Evolutionary conservation across 306 rosid species (phyloP), one percentile per base, ranked within the genome.

Genomic region (Hylodesmum podocarpum): DNA sequence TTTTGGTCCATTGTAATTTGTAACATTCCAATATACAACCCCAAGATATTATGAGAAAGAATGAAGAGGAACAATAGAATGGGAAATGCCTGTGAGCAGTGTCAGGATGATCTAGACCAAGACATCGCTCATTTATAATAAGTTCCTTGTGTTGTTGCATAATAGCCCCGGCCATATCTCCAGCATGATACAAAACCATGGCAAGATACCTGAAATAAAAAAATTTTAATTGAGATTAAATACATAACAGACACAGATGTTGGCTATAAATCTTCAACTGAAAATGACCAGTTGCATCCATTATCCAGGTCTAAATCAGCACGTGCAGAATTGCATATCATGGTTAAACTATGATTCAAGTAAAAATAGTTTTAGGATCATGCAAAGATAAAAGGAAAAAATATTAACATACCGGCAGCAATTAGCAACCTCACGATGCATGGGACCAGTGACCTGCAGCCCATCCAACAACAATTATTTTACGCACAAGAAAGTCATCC

Each of bases 401-500:
- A 66, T 79, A 79, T 55, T 73, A 43, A 70, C 82, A 68, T 82
- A 95, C 99, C 98, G 96, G 75, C 98, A 92, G 76, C 99, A 96
- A 71, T 96, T 96, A 16, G 99, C 99, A 84, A 92, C 99, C 83
- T 92, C 99, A 49, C 96, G 91, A 84, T 96, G 99, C 99, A 96
- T 92, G 27, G 97, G 98, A 25, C 98, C 99, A 71, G 98, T 96
- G 76, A 96, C 99, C 99, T 96, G 84, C 66, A 87, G 49, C 41
- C 55, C 77, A 47, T 67, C 37, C 31, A 73, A 68, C 40, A 22
- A 34, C 5, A 34, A 65, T 73, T 61, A 82, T 69, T 76, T 72
- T 67, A 59, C 12, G 83, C 66, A 66, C 78, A 76, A 73, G 64
- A 63, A 53, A 21, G 19, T 37, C 16, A 33, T 80, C 55, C 44